phyloP scores from a whole-genome alignment of 1,284 basidiomycete genomes.

The Ceratobasidium theobromae region DNA sequence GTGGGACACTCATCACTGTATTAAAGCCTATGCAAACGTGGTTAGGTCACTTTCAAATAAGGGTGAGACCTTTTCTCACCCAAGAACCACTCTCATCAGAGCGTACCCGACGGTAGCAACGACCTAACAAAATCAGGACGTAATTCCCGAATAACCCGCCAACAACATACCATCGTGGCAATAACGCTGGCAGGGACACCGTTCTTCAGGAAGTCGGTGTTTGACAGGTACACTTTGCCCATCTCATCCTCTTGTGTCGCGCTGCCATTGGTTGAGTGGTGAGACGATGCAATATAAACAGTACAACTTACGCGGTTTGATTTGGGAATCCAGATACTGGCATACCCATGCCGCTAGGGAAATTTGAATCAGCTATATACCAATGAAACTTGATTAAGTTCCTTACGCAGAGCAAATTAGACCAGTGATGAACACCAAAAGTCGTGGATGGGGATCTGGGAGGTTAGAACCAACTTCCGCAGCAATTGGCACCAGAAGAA shows the following conservation, averaged over 20 bases:
- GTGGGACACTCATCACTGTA: background rate
- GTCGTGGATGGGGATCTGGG: constrained; percentile 64
- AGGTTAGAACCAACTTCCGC: constrained; percentile 83
- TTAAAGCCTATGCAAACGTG: background rate
- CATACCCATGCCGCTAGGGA: constrained; percentile 88
- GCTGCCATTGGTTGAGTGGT: constrained; percentile 49
- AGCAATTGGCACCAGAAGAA: constrained; percentile 94
- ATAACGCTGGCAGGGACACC: constrained; percentile 90
- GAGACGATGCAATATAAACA: constrained; percentile 35
- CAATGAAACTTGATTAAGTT: background rate
- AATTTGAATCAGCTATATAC: background rate
- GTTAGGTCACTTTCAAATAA: background rate
- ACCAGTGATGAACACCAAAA: constrained; percentile 90
- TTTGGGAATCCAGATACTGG: constrained; percentile 98
- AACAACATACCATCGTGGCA: constrained; percentile 67
- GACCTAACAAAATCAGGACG: constrained; percentile 50
- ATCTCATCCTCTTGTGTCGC: constrained; percentile 95
- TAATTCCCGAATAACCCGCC: constrained; percentile 6
- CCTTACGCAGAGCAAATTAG: constrained; percentile 72
- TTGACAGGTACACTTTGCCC: constrained; percentile 82
- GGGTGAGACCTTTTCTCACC: constrained; percentile 54
- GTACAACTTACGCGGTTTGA: constrained; percentile 78
- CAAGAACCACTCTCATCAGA: constrained; percentile 57
- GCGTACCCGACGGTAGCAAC: constrained; percentile 80
- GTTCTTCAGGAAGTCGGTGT: constrained; percentile 90